Percentiles rank a stretch among this genome's conserved stretches.
Conservation (phyloP, 495 filamentous ascomycete species). For the Cenococcum geophilum region DNA sequence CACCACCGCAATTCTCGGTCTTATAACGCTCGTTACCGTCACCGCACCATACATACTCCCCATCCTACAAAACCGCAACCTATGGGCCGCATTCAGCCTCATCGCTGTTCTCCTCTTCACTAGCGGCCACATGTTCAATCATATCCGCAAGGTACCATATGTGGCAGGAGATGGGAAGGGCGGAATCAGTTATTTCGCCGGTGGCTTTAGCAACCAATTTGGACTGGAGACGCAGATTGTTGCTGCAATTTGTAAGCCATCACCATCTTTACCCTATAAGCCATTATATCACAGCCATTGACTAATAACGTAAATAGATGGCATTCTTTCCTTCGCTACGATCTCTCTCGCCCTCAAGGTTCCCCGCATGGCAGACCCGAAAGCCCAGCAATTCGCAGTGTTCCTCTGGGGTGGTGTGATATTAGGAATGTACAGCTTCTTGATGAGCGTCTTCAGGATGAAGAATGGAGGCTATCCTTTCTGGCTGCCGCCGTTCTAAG, state of each 20-base stretch:
- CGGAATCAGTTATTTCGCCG: constrained; percentile 85
- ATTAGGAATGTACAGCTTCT: constrained; percentile 81
- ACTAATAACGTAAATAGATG: constrained; percentile 62
- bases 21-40: constrained; percentile 61
- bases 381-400: constrained; percentile 73
- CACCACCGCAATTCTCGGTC: constrained; percentile 60
- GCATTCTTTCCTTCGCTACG: constrained; percentile 81
- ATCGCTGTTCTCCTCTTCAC: constrained; percentile 92
- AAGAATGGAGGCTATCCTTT: constrained; percentile 98
- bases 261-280: not conserved
- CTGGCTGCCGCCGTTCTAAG: constrained; percentile 81
- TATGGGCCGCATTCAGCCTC: constrained; percentile 88
- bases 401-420: constrained; percentile 75
- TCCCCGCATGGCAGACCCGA: constrained; percentile 72
- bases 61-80: constrained; percentile 77
- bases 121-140: constrained; percentile 98
- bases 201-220: constrained; percentile 91
- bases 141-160: constrained; percentile 96
- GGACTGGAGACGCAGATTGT: constrained; percentile 95
- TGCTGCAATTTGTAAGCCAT: constrained; percentile 82
- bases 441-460: constrained; percentile 84
- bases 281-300: not conserved
- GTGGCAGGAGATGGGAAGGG: constrained; percentile 79
- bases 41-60: constrained; percentile 82
- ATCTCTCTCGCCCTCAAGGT: constrained; percentile 88